phyloP scores from a whole-genome alignment of 305 asterid genomes.

The Andrographis paniculata region DNA sequence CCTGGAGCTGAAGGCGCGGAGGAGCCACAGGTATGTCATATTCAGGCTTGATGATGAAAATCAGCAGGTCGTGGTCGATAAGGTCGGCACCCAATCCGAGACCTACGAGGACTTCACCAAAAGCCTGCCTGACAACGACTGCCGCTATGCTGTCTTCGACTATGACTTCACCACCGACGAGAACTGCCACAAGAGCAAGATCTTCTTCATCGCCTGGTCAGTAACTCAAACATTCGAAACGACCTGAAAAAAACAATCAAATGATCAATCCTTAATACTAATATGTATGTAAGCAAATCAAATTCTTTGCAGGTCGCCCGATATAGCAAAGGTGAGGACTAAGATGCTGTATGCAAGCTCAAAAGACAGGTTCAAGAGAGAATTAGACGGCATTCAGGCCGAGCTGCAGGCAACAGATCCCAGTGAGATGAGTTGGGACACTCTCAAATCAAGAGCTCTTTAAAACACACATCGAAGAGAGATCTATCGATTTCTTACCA shows the following conservation, averaged over 20 bases:
- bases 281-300: too few species aligned
- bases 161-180: conserved; percentile 48
- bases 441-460: conserved; percentile 21
- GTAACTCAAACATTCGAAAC: neutral
- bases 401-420: conserved; percentile 31
- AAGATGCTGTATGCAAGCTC: conserved; percentile 33
- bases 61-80: conserved; percentile 32
- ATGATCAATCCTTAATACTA: too few species aligned
- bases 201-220: conserved; percentile 36
- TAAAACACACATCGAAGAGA: neutral
- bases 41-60: conserved; percentile 37
- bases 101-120: conserved; percentile 29
- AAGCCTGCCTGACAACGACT: conserved; percentile 34
- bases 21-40: conserved; percentile 30
- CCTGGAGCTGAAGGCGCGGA: conserved; percentile 35
- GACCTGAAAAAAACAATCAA: too few species aligned
- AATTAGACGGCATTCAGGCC: conserved; percentile 25
- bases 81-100: conserved; percentile 27
- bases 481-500: neutral
- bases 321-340: conserved; percentile 23
- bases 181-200: conserved; percentile 50
- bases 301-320: conserved; percentile 20
- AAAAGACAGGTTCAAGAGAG: conserved; percentile 28
- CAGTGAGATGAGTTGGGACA: conserved; percentile 27
- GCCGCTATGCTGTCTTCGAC: conserved; percentile 45